phyloP scores from a whole-genome alignment of 192 early-diverging fungal genomes.

The Phlyctochytrium bullatum region DNA sequence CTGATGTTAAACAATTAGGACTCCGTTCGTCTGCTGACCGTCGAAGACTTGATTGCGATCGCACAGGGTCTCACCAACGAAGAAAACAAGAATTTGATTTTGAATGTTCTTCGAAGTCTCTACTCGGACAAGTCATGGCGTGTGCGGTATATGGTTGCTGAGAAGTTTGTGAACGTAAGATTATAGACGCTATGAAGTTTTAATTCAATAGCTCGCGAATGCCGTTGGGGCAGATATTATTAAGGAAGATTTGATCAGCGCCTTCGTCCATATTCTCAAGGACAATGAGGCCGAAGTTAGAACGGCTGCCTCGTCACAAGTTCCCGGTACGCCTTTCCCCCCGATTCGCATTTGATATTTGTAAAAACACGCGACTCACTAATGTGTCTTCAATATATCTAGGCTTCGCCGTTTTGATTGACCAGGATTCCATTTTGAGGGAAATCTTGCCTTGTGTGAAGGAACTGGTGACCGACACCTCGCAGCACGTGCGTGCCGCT shows the following conservation, averaged over 20 bases:
- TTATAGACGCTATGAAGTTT: too few species aligned
- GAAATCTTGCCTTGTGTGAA: conserved; percentile 87
- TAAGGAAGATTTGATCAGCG: conserved; percentile 80
- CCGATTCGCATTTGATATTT: neutral
- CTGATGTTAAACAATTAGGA: conserved; percentile 69
- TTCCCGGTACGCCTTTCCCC: conserved; percentile 58
- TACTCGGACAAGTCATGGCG: conserved; percentile 96
- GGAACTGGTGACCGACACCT: conserved; percentile 92
- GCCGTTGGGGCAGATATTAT: conserved; percentile 76
- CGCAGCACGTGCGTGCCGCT: conserved; percentile 93
- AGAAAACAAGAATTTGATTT: conserved; percentile 69
- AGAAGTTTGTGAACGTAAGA: conserved; percentile 92
- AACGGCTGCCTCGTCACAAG: conserved; percentile 88
- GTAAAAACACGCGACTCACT: conserved; percentile 9
- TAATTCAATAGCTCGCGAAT: conserved; percentile 62
- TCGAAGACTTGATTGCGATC: conserved; percentile 87
- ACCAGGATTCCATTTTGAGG: conserved; percentile 72
- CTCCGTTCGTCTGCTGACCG: conserved; percentile 93
- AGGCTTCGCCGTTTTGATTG: conserved; percentile 72
- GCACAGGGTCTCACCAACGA: conserved; percentile 75
- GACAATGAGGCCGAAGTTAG: conserved; percentile 98
- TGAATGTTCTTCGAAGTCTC: conserved; percentile 73
- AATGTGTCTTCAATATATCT: conserved; percentile 11
- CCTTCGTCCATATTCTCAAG: conserved; percentile 85
- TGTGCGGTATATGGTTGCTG: conserved; percentile 98